Base-by-base conservation (phyloP, 208 protist genomes). In the Wallacemonas collosoma region DNA sequence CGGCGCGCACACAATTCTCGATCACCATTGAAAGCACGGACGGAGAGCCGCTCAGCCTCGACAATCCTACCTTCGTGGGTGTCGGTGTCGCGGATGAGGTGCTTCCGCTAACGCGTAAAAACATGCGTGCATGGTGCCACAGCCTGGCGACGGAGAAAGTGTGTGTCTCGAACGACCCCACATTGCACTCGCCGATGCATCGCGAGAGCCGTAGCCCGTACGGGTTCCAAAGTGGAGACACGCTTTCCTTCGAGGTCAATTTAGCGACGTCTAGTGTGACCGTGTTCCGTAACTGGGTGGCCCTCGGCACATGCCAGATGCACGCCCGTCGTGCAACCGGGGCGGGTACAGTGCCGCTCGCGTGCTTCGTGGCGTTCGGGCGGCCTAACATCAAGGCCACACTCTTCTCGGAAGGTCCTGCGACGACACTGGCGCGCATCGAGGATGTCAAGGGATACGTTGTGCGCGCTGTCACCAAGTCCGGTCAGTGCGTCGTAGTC, bases 341-440 rank as follows among this genome's bases (percentile, higher is more conserved):
- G 36, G 55, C 43, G 6, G 15, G 2, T 50, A 72, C 9, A 12
- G 40, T 63, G n/a, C 68, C 64, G 53, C 57, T 80, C 44, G 90
- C 35, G 64, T 91, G 81, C 71, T 97, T 97, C 76, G 90, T 97
- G 36, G 43, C 93, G 12, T 86, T 97, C 53, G 89, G 90, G 38
- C 78, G 82, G 51, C 86, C 86, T 38, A 79, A 85, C 53, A 83
- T 75, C 1, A 83, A 68, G 17, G 89, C 74, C 11, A 88, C 83
- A 47, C 78, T 97, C 39, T 86, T 83, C 43, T 86, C 93, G 14
- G 93, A 95, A 43, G 71, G 74, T 15, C 68, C 64, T 6, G 65
- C 73, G 38, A 88, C 86, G 1, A 51, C 80, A 4, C 15, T 57
- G 39, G 85, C 73, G 11, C 38, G 60, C 48, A 76, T 96, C 45